Evolutionary conservation across 768 basidiomycete genomes (phyloP), one percentile per base, ranked within the genome.

Genomic region (Tricholoma terreum): DNA sequence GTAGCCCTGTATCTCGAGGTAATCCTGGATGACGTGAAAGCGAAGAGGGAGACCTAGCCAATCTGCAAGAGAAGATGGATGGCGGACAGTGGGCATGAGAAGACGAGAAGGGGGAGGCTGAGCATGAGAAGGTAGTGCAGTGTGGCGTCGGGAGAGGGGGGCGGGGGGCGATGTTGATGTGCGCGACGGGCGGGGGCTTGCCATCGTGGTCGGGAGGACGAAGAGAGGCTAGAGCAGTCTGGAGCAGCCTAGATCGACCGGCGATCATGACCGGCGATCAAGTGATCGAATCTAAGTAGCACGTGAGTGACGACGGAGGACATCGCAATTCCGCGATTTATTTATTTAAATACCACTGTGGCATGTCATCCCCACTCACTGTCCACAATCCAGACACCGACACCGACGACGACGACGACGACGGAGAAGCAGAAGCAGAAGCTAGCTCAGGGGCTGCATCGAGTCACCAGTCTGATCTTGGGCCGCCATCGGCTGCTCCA

Each of bases 1-100:
- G 71, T 85, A 91, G 1, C 86, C 86, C 17, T 75, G 66, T 21
- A 90, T 66, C 45, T 83, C 72, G 46, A 85, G 62, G 15, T 72
- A 70, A 33, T 81, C 77, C 35, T 79, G 73, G 7, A 77, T 76
- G 55, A 83, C 69, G 63, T 80, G 77, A 59, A 86, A 83, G 50
- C 71, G 74, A 49, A 75, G 73, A 17, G 77, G 75, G 9, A 72
- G 65, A 15, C 45, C 52, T 14, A 62, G 36, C 17, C 45, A 55
- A 12, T 56, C 42, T 1, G 46, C 24, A 46, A 61, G n/a, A 61
- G 57, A 58, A 12, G 64, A 56, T 42, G 33, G 57, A 5, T 36
- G 14, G 15, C 58, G 45, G 14, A 64, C 63, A 6, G 62, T 50
- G 1, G 71, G 70, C 12, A 71, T 19, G 15, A 73, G 63, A 30